Evolutionary conservation across 306 rosid species (phyloP), one percentile per base, ranked within the genome.

Genomic region (Lagenaria siceraria): DNA sequence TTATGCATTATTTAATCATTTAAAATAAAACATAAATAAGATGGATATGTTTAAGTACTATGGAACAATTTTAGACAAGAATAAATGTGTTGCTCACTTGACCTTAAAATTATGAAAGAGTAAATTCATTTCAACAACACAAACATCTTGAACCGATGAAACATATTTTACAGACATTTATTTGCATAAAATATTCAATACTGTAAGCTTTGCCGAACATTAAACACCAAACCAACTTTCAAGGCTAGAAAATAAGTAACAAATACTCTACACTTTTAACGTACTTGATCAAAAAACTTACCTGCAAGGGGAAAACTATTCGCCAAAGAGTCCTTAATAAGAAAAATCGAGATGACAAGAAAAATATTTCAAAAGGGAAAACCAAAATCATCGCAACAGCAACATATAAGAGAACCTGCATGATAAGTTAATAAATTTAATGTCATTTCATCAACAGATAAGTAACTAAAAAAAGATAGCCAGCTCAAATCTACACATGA

Each of bases 351-450:
- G 99, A 78, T 78, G 99, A 90, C 81, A 92, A 86, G 80, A 90
- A 96, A 80, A 96, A 96, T 80, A 96, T 89, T 74, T 96, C 99
- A 79, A 92, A 96, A 46, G 99, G 98, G 83, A 92, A 96, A 83
- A 92, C 85, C 90, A 92, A 84, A 83, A 90, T 48, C 90, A 96
- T 78, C 29, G 84, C 91, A 77, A 88, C 85, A 68, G 89, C 96
- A 80, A 91, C 85, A 83, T 96, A 96, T 82, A 96, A 86, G 82
- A 96, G 93, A 75, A 96, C 99, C 98, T 96, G 97, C 87, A 90
- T 76, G 78, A 52, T 79, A 82, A 69, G 79, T 49, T 74, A 54
- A 77, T 78, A 69, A 77, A 80, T 66, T 90, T 74, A 87, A 42
- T 55, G 82, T 48, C 79, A 78, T 74, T 77, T 22, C 59, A 53